Percentiles rank a stretch among this genome's conserved stretches.
These are phyloP conservation scores for Medicago ruthenica DNA, from an alignment of 306 rosid species.

Conservation along the genomic window DNA sequence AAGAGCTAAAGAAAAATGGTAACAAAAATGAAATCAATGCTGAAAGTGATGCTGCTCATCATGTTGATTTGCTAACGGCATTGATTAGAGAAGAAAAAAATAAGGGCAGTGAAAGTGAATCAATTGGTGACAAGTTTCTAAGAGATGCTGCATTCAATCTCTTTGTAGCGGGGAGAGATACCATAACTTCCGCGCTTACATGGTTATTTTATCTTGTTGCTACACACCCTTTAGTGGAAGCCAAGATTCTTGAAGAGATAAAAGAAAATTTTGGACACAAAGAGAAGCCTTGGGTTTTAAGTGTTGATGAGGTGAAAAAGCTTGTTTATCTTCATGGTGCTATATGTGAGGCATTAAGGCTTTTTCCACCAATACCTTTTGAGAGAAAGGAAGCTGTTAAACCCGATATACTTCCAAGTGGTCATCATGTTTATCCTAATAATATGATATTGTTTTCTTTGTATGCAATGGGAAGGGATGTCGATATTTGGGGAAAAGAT, in stretches of 20 bases:
- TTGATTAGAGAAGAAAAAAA: conserved; percentile 21
- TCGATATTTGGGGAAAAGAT: conserved; percentile 60
- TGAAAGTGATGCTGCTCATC: background rate
- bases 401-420: conserved; percentile 59
- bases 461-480: conserved; percentile 63
- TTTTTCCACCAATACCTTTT: conserved; percentile 55
- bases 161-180: conserved; percentile 22
- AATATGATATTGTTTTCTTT: conserved; percentile 33
- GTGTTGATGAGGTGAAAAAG: conserved; percentile 32
- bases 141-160: conserved; percentile 35
- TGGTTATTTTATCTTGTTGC: conserved; percentile 44
- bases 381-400: conserved; percentile 40
- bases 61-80: conserved; percentile 47
- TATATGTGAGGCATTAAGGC: conserved; percentile 54
- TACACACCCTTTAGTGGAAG: conserved; percentile 47
- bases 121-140: conserved; percentile 19
- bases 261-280: background rate
- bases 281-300: conserved; percentile 3
- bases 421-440: conserved; percentile 39
- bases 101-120: background rate
- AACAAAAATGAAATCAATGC: background rate
- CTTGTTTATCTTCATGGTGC: conserved; percentile 62
- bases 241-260: conserved; percentile 54
- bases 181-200: conserved; percentile 32
- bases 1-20: background rate